These are phyloP conservation scores for Saturnispora serradocipensis DNA, from an alignment of 805 yeast genomes.

Conservation along the genomic window DNA sequence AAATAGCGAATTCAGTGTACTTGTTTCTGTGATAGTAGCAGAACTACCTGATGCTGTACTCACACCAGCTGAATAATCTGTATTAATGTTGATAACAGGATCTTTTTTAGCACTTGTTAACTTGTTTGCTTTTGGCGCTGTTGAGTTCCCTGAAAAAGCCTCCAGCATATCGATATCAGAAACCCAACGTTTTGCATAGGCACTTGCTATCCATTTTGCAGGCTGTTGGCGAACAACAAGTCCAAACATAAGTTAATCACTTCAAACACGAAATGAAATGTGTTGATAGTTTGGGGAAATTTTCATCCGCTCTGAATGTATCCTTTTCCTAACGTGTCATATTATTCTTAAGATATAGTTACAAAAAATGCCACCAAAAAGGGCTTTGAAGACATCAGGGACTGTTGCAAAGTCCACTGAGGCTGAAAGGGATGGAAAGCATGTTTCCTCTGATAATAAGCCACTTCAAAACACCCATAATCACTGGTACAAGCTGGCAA, in stretches of 20 bases:
- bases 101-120: constrained; percentile 11
- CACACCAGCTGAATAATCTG: constrained; percentile 10
- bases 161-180: constrained; percentile 19
- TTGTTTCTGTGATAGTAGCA: constrained; percentile 7
- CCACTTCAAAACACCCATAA: not conserved
- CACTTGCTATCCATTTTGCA: not conserved
- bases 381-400: constrained; percentile 4
- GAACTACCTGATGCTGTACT: constrained; percentile 10
- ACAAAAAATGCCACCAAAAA: constrained; percentile 17
- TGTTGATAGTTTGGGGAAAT: not conserved
- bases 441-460: not conserved
- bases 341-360: not conserved
- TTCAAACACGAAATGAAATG: not conserved
- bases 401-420: not conserved
- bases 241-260: not conserved
- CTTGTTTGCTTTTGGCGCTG: constrained; percentile 1
- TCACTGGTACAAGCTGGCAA: constrained; percentile 25
- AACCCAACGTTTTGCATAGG: not conserved
- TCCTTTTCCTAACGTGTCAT: not conserved
- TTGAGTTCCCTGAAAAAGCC: constrained; percentile 18
- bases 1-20: constrained; percentile 14
- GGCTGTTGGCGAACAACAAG: not conserved
- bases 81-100: constrained; percentile 21
- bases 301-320: not conserved
- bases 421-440: not conserved